phyloP scores from a whole-genome alignment of 75 land plant species.

The Selaginella tamariscina region DNA sequence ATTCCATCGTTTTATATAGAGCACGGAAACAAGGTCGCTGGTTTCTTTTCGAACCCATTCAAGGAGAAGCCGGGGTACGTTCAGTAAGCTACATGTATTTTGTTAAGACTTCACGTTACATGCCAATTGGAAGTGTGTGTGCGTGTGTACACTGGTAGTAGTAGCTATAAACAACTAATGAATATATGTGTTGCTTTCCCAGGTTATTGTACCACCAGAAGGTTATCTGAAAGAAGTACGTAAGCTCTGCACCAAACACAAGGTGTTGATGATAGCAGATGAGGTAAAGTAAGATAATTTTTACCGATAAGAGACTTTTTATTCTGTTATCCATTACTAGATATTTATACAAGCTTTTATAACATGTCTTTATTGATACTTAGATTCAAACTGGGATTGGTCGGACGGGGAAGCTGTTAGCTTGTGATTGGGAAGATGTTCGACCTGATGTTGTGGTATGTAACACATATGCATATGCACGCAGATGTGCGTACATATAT shows the following conservation, averaged over 20 bases:
- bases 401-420: slow-evolving; percentile 81
- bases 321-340: too few species aligned
- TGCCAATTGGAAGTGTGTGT: not conserved
- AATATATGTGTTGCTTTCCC: slow-evolving; percentile 9
- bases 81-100: not conserved
- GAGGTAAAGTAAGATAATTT: too few species aligned
- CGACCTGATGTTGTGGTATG: slow-evolving; percentile 97
- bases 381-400: slow-evolving; percentile 95
- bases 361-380: too few species aligned
- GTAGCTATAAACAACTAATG: not conserved
- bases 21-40: slow-evolving; percentile 69
- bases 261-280: slow-evolving; percentile 96
- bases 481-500: too few species aligned
- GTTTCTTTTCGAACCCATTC: slow-evolving; percentile 99
- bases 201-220: slow-evolving; percentile 94
- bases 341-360: too few species aligned
- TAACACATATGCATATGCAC: too few species aligned
- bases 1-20: slow-evolving; percentile 30
- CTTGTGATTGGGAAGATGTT: slow-evolving; percentile 91
- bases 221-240: slow-evolving; percentile 81
- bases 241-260: slow-evolving; percentile 71
- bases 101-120: not conserved
- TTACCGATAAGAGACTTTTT: too few species aligned
- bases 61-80: slow-evolving; percentile 99
- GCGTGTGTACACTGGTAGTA: slow-evolving; percentile 5